Conservation (phyloP, 192 early-diverging fungal genomes). For the Backusella macrospora region DNA sequence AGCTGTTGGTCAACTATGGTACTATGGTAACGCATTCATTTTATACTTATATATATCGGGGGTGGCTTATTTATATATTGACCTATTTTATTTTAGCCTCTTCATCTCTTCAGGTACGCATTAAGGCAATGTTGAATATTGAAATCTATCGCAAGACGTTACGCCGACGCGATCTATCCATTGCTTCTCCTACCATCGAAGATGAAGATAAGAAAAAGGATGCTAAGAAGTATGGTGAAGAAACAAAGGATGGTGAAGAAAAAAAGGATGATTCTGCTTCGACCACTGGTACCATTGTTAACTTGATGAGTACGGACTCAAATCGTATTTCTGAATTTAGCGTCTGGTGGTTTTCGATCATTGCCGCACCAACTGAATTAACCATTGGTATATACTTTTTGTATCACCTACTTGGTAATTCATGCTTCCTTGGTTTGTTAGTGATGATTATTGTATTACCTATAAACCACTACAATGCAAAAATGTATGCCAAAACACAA, state of each 20-base stretch:
- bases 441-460: constrained; percentile 55
- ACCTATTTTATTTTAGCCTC: constrained; percentile 20
- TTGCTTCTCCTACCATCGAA: constrained; percentile 12
- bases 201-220: constrained; percentile 36
- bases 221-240: constrained; percentile 28
- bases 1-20: constrained; percentile 32
- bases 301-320: constrained; percentile 75
- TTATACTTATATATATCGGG: not conserved
- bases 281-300: constrained; percentile 70
- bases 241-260: constrained; percentile 30
- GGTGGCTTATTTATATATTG: not conserved
- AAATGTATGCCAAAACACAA: constrained; percentile 48
- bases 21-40: constrained; percentile 22
- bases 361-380: constrained; percentile 64
- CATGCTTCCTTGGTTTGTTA: constrained; percentile 74
- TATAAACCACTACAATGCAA: constrained; percentile 40
- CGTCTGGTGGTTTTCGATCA: constrained; percentile 54
- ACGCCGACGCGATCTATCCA: constrained; percentile 51
- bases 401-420: constrained; percentile 78
- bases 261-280: constrained; percentile 33
- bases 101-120: constrained; percentile 34
- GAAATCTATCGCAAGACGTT: constrained; percentile 73
- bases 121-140: constrained; percentile 38
- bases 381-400: constrained; percentile 68
- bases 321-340: constrained; percentile 59